Evolutionary conservation across 192 early-diverging fungal genomes (phyloP).

Genomic region (Chytriomyces hyalinus): DNA sequence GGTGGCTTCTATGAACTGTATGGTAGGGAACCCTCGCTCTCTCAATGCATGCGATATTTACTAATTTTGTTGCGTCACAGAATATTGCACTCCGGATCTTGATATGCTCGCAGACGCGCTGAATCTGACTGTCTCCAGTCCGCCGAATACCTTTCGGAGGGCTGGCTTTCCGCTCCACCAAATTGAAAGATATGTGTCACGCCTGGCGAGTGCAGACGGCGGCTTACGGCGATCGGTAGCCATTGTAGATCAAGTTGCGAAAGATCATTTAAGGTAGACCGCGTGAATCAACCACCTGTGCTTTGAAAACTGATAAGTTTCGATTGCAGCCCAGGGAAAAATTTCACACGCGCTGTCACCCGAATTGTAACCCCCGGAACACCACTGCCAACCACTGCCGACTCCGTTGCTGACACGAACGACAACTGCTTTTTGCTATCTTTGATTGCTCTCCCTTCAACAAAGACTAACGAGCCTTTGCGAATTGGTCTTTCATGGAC

Average conservation of each 20-base stretch:
- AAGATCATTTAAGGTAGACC: slow-evolving; percentile 27
- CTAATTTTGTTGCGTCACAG: neutral
- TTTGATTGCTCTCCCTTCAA: slow-evolving; percentile 28
- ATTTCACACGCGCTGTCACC: slow-evolving; percentile 69
- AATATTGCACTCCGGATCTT: slow-evolving; percentile 19
- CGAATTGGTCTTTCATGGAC: slow-evolving; percentile 83
- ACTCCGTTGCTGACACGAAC: neutral
- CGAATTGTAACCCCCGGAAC: slow-evolving; percentile 88
- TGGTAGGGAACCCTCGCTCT: slow-evolving; percentile 15
- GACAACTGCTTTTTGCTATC: slow-evolving; percentile 52
- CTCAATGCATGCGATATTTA: neutral
- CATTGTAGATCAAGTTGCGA: slow-evolving; percentile 47
- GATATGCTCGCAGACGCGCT: slow-evolving; percentile 39
- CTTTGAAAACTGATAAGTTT: neutral
- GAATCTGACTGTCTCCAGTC: slow-evolving; percentile 17
- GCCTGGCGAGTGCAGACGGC: slow-evolving; percentile 34
- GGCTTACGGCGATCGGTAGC: slow-evolving; percentile 47
- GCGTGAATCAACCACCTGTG: neutral
- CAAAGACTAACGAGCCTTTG: slow-evolving; percentile 24
- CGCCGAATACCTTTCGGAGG: slow-evolving; percentile 10
- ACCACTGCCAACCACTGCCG: slow-evolving; percentile 62
- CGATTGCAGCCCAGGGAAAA: slow-evolving; percentile 14
- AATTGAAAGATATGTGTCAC: slow-evolving; percentile 38
- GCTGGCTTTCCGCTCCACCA: slow-evolving; percentile 47
- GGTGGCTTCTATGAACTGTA: slow-evolving; percentile 61